Evolutionary conservation across 345 rosid genomes (phyloP).

Genomic region (Stellera chamaejasme): DNA sequence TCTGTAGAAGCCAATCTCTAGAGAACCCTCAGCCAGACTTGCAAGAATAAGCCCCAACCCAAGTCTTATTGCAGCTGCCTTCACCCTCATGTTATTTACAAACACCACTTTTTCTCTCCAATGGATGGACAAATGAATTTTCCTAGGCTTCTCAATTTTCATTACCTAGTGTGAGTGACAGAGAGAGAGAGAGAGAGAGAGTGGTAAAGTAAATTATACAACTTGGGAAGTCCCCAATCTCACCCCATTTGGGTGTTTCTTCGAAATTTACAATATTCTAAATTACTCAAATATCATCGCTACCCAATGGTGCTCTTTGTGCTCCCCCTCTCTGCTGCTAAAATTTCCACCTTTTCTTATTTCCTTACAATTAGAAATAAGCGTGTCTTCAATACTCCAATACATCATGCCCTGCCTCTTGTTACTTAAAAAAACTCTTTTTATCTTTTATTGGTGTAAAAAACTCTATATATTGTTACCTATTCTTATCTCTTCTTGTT

Average conservation of each 20-base stretch:
- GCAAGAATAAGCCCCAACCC: constrained; percentile 9
- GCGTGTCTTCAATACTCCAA: not conserved
- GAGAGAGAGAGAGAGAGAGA: not conserved
- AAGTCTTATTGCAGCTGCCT: constrained; percentile 1
- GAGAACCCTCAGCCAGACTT: constrained; percentile 10
- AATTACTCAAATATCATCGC: too few relatives aligned
- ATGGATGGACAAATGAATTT: not conserved
- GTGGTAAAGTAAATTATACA: not conserved
- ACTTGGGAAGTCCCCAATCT: not conserved
- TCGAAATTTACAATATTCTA: too few relatives aligned
- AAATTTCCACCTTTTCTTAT: too few relatives aligned
- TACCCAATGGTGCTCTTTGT: too few relatives aligned
- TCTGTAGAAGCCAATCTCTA: constrained; percentile 27
- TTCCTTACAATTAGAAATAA: too few relatives aligned
- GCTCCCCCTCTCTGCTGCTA: too few relatives aligned
- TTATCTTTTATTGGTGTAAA: not conserved
- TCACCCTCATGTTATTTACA: constrained; percentile 14
- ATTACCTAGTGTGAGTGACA: not conserved
- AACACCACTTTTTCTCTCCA: not conserved
- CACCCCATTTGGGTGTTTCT: not conserved
- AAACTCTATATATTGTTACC: too few relatives aligned
- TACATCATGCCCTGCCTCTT: not conserved
- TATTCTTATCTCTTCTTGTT: too few relatives aligned
- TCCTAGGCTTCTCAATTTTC: not conserved
- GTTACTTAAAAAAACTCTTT: not conserved